These are phyloP conservation scores for Kalanchoe fedtschenkoi DNA, from an alignment of 164 flowering plant species.

Conservation along the genomic window DNA sequence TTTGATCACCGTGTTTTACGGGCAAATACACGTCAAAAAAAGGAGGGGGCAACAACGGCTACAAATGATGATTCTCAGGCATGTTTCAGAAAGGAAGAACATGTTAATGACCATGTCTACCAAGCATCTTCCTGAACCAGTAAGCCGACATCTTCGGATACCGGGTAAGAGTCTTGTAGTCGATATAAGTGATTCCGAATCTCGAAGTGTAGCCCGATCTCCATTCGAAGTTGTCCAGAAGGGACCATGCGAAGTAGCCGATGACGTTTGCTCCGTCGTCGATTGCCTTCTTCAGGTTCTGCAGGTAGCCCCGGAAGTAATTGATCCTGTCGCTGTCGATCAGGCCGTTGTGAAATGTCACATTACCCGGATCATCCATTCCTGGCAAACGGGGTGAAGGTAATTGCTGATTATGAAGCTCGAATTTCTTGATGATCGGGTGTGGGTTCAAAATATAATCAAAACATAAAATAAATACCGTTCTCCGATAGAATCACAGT, in stretches of 20 bases:
- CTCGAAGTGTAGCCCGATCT: conserved; percentile 4
- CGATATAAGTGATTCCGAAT: conserved; percentile 8
- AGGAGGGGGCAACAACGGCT: too few species aligned
- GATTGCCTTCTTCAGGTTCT: not conserved
- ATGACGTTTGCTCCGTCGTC: conserved; percentile 9
- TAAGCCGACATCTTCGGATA: conserved; percentile 6
- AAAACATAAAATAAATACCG: not conserved
- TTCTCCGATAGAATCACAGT: not conserved
- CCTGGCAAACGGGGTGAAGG: too few species aligned
- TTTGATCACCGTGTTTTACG: too few species aligned
- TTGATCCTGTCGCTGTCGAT: not conserved
- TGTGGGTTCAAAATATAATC: not conserved
- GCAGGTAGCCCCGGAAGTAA: conserved; percentile 3
- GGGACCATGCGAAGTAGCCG: conserved; percentile 11
- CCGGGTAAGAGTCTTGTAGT: conserved; percentile 1
- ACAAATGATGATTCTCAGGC: not conserved
- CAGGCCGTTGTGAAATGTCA: not conserved
- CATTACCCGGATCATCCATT: not conserved
- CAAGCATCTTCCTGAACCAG: conserved; percentile 10
- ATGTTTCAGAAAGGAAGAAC: not conserved
- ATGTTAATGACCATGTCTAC: not conserved
- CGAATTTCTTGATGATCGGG: not conserved
- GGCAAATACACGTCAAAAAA: too few species aligned
- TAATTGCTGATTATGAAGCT: too few species aligned
- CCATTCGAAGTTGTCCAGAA: conserved; percentile 12